These are phyloP conservation scores for Tephrocybe sp. DNA, from an alignment of 768 basidiomycete species.

Conservation along the genomic window DNA sequence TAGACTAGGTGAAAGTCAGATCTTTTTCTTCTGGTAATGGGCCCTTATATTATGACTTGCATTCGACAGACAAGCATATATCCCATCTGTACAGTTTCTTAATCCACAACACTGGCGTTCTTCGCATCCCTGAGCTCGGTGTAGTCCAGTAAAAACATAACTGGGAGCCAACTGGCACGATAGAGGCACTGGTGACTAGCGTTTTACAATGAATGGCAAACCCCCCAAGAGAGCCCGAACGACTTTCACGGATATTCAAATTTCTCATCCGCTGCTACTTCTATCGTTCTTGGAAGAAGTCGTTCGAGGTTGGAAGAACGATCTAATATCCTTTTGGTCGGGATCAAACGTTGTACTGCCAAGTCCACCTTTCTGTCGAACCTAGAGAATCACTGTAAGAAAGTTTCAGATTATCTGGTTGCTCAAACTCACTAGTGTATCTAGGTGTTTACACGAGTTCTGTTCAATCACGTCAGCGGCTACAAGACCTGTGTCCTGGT, in stretches of 20 bases:
- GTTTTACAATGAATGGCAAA: not conserved
- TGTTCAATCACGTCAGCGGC: slow-evolving; percentile 47
- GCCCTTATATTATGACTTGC: not conserved
- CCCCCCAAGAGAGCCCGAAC: not conserved
- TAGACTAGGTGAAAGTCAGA: slow-evolving; percentile 7
- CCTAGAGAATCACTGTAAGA: slow-evolving; percentile 15
- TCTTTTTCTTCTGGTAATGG: not conserved
- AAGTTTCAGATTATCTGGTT: not conserved
- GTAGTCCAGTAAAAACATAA: too few species aligned
- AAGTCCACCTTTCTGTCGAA: slow-evolving; percentile 74
- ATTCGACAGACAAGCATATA: slow-evolving; percentile 6
- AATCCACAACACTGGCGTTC: not conserved
- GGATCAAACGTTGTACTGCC: slow-evolving; percentile 70
- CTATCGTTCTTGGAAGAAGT: too few species aligned
- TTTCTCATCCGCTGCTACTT: too few species aligned
- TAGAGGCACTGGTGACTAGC: not conserved
- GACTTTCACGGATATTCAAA: too few species aligned
- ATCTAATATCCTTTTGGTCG: slow-evolving; percentile 70
- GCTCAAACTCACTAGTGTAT: slow-evolving; percentile 52
- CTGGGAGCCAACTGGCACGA: too few species aligned
- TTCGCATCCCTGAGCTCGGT: not conserved
- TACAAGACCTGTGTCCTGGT: slow-evolving; percentile 26
- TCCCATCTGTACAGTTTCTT: slow-evolving; percentile 1
- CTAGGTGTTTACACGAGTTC: slow-evolving; percentile 55
- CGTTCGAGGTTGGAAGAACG: slow-evolving; percentile 49